A percentile compares a stretch with the other conserved stretches of the same genome.
phyloP scores from a whole-genome alignment of 352 stramenopile genomes.

The Globisporangium echinulatum region DNA sequence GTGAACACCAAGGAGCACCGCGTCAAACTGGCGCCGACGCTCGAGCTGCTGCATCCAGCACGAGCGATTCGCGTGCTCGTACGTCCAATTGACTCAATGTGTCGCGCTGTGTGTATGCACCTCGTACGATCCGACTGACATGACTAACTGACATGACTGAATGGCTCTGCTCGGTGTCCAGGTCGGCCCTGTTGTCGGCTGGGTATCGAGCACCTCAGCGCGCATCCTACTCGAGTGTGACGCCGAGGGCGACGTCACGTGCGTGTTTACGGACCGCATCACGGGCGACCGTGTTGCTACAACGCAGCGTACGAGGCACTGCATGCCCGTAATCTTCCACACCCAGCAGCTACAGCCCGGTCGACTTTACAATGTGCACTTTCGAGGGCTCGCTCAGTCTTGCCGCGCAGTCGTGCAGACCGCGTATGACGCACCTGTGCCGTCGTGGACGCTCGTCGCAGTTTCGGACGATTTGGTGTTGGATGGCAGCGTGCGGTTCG shows the following conservation, averaged over 20 bases:
- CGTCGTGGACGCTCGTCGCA: slow-evolving; percentile 10
- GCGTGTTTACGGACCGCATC: slow-evolving; percentile 31
- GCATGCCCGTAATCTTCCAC: slow-evolving; percentile 22
- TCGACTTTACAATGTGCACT: slow-evolving; percentile 30
- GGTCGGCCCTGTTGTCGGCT: slow-evolving; percentile 41
- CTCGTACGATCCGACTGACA: no score
- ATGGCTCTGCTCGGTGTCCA: slow-evolving; percentile 1
- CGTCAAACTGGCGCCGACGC: background rate
- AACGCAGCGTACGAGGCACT: slow-evolving; percentile 7
- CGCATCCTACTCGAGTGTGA: slow-evolving; percentile 39
- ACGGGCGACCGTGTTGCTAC: slow-evolving; percentile 12
- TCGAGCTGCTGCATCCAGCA: background rate
- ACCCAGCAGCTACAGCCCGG: slow-evolving; percentile 24
- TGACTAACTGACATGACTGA: background rate
- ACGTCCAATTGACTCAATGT: background rate
- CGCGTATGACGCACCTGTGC: slow-evolving; percentile 4
- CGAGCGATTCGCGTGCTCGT: slow-evolving; percentile 2
- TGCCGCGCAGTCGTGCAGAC: slow-evolving; percentile 7
- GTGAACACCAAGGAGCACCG: background rate
- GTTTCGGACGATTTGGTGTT: slow-evolving; percentile 10
- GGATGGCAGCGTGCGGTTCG: slow-evolving; percentile 1
- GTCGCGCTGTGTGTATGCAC: no score
- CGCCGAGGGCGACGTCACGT: slow-evolving; percentile 25
- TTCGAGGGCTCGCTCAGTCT: slow-evolving; percentile 17
- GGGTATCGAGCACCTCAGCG: slow-evolving; percentile 20